These are phyloP conservation scores for Cutaneotrichosporon mucoides DNA, from an alignment of 1,284 basidiomycete genomes.

Conservation along the genomic window DNA sequence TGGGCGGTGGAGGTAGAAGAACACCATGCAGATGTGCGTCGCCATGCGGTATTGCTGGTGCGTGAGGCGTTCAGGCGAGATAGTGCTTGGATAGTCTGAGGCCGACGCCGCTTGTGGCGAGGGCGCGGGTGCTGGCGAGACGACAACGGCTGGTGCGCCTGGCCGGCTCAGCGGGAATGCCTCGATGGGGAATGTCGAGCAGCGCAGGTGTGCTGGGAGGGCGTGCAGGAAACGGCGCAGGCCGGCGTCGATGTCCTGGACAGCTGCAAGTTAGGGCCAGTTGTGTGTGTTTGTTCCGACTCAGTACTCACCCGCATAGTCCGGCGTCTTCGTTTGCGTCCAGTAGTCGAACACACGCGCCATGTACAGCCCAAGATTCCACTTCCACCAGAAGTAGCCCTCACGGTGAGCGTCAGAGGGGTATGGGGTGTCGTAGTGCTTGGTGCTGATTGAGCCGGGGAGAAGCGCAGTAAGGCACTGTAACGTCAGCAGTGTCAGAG, in stretches of 20 bases:
- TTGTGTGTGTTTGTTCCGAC: not conserved
- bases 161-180: conserved; percentile 16
- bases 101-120: not conserved
- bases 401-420: conserved; percentile 15
- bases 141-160: conserved; percentile 10
- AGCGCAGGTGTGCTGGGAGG: conserved; percentile 13
- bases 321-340: conserved; percentile 13
- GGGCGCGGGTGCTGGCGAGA: conserved; percentile 2
- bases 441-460: conserved; percentile 15
- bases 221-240: conserved; percentile 13
- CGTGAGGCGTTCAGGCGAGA: conserved; percentile 9
- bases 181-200: conserved; percentile 12
- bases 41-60: conserved; percentile 22
- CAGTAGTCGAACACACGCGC: conserved; percentile 20
- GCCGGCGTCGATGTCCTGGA: conserved; percentile 20
- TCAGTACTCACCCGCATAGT: not conserved
- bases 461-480: conserved; percentile 16
- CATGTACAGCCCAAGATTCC: conserved; percentile 21
- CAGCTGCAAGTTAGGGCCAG: conserved; percentile 3
- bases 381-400: conserved; percentile 20
- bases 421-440: conserved; percentile 21
- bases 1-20: conserved; percentile 24
- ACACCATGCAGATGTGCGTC: conserved; percentile 23
- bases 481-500: not conserved
- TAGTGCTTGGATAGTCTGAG: conserved; percentile 10